Evolutionary conservation across 1,139 yeast species (phyloP).

Genomic region (Candida sanyaensis): DNA sequence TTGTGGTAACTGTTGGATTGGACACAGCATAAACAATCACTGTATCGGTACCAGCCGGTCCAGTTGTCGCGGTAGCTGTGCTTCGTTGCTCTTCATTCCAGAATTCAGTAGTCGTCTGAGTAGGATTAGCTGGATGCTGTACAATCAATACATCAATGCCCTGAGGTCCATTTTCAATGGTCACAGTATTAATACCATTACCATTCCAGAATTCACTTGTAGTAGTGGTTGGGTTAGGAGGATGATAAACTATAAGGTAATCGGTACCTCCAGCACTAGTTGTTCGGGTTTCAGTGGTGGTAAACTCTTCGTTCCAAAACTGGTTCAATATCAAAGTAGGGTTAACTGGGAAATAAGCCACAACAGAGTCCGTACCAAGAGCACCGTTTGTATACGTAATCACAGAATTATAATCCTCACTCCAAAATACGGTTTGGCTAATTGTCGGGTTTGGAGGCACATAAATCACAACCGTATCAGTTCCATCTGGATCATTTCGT

Average conservation of each 20-base stretch:
- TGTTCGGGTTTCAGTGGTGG: conserved; percentile 9
- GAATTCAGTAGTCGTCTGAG: conserved; percentile 1
- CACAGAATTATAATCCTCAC: conserved; percentile 7
- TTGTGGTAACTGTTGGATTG: conserved; percentile 10
- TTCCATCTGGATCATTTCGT: conserved; percentile 10
- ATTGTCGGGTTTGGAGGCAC: conserved; percentile 16
- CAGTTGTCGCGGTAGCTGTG: conserved; percentile 5
- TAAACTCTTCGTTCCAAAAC: conserved; percentile 16
- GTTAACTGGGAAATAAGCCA: background rate
- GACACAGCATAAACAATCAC: conserved; percentile 14
- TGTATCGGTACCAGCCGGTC: conserved; percentile 15
- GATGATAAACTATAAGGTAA: conserved; percentile 16
- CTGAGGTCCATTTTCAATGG: background rate
- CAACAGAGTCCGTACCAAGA: background rate
- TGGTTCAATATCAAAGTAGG: background rate
- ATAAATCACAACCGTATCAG: conserved; percentile 15
- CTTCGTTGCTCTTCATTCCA: conserved; percentile 14
- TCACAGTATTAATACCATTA: conserved; percentile 7
- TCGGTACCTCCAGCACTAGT: conserved; percentile 9
- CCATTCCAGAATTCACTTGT: background rate
- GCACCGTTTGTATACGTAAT: background rate
- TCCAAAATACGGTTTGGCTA: conserved; percentile 15
- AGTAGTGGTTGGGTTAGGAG: conserved; percentile 14
- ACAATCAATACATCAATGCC: background rate
- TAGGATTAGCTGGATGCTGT: conserved; percentile 16